Percentiles rank a stretch among this genome's conserved stretches.
Evolutionary conservation across 768 basidiomycete species (phyloP).

Genomic region (Russula foetens): DNA sequence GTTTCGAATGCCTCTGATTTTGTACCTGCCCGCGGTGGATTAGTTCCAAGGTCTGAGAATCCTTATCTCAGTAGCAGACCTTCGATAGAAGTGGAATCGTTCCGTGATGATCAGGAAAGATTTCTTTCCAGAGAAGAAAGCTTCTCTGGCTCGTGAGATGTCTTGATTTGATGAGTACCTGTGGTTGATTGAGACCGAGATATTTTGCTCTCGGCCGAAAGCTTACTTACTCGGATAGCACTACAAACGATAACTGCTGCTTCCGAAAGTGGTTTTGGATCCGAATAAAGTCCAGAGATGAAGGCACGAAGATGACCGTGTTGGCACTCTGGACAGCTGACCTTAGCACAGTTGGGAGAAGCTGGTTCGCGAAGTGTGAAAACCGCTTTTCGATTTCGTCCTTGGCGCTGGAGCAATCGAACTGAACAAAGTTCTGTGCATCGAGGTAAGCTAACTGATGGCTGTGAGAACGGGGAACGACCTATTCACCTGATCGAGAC

Average conservation of each 20-base stretch:
- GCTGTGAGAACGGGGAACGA: background rate
- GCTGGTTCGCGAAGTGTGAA: slow-evolving; percentile 80
- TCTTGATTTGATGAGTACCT: slow-evolving; percentile 93
- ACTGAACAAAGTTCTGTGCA: slow-evolving; percentile 58
- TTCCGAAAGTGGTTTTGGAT: slow-evolving; percentile 83
- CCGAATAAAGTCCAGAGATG: slow-evolving; percentile 94
- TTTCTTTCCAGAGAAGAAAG: slow-evolving; percentile 84
- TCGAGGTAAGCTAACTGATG: background rate
- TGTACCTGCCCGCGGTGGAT: slow-evolving; percentile 50
- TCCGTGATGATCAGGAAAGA: slow-evolving; percentile 88
- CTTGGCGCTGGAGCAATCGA: slow-evolving; percentile 60
- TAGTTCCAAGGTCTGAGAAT: background rate
- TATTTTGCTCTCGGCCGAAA: background rate
- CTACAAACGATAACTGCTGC: slow-evolving; percentile 59
- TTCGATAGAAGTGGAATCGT: slow-evolving; percentile 96
- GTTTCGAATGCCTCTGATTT: slow-evolving; percentile 87
- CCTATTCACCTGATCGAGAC: slow-evolving; percentile 64
- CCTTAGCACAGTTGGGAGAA: slow-evolving; percentile 75
- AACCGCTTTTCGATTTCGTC: slow-evolving; percentile 87
- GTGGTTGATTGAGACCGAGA: background rate
- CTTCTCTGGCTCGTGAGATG: slow-evolving; percentile 86
- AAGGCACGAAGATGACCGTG: slow-evolving; percentile 84
- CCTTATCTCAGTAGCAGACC: slow-evolving; percentile 35
- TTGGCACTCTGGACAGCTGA: slow-evolving; percentile 91
- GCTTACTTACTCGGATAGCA: slow-evolving; percentile 77